Conservation (phyloP, 371 early-diverging fungal species). For the Blakeslea trispora region DNA sequence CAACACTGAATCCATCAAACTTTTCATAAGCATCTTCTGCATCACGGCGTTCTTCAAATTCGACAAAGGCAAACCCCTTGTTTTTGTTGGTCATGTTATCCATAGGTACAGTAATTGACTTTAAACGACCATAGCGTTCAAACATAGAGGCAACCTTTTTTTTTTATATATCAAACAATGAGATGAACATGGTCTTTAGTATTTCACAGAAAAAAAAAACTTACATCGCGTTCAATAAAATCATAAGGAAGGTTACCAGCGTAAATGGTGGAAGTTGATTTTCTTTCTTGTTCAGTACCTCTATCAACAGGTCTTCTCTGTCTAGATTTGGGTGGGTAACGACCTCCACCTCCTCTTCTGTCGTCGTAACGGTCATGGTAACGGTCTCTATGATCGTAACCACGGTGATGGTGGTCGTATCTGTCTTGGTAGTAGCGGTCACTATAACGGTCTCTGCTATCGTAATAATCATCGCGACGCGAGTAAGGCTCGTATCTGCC, state of each 20-base stretch:
- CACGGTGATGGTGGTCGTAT: conserved; percentile 28
- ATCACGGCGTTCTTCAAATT: conserved; percentile 75
- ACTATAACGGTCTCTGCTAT: conserved; percentile 35
- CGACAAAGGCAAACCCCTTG: conserved; percentile 82
- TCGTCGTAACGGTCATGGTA: conserved; percentile 29
- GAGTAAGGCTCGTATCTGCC: conserved; percentile 33
- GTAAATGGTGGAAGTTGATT: conserved; percentile 65
- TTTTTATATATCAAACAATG: not conserved
- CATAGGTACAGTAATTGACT: conserved; percentile 67
- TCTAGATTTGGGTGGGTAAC: conserved; percentile 57
- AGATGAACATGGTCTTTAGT: not conserved
- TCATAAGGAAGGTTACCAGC: conserved; percentile 84
- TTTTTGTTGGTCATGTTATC: conserved; percentile 74
- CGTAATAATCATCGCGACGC: conserved; percentile 27
- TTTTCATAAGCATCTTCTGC: conserved; percentile 79
- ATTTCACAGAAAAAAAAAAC: too few species aligned
- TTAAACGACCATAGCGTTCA: conserved; percentile 71
- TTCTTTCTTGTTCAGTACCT: conserved; percentile 70
- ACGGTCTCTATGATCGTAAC: conserved; percentile 35
- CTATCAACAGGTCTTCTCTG: conserved; percentile 63
- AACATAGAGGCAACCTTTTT: conserved; percentile 70
- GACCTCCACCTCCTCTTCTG: conserved; percentile 30
- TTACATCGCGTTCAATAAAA: conserved; percentile 69
- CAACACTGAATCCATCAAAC: conserved; percentile 69
- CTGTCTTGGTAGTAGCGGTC: conserved; percentile 39